phyloP scores from a whole-genome alignment of 148 eudicot genomes.

The Nyssa sinensis region DNA sequence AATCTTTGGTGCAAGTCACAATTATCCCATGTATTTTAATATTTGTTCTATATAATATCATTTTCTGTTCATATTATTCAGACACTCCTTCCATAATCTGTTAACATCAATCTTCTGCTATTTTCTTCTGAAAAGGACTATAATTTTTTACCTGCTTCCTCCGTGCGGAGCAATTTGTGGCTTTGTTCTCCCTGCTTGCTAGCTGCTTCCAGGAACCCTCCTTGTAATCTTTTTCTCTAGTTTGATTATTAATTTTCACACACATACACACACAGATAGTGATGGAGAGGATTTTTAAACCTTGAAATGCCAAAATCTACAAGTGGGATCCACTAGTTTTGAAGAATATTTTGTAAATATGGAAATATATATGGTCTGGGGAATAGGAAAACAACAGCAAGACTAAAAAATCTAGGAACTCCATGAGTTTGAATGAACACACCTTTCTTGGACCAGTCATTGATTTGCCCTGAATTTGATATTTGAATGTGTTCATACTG shows the following conservation, averaged over 20 bases:
- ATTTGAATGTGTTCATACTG: no score
- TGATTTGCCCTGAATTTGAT: no score
- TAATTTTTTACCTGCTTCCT: no score
- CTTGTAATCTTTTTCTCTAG: not conserved
- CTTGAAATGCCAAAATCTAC: not conserved
- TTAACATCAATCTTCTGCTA: not conserved
- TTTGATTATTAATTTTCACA: not conserved
- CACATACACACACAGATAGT: not conserved
- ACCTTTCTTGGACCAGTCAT: no score
- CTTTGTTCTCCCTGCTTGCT: no score
- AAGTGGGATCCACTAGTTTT: not conserved
- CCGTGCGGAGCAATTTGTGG: no score
- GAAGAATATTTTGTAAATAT: no score
- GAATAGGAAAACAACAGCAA: no score
- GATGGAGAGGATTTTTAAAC: not conserved
- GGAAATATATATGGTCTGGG: no score
- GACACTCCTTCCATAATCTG: not conserved
- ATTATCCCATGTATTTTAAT: not conserved
- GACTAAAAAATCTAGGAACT: not conserved
- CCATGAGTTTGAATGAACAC: no score
- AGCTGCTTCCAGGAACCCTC: not conserved
- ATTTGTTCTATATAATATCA: not conserved
- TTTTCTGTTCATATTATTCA: not conserved
- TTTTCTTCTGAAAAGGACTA: not conserved
- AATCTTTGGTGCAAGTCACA: not conserved